Base-by-base conservation (phyloP, 768 basidiomycete genomes). In the Sarcodon sp. region DNA sequence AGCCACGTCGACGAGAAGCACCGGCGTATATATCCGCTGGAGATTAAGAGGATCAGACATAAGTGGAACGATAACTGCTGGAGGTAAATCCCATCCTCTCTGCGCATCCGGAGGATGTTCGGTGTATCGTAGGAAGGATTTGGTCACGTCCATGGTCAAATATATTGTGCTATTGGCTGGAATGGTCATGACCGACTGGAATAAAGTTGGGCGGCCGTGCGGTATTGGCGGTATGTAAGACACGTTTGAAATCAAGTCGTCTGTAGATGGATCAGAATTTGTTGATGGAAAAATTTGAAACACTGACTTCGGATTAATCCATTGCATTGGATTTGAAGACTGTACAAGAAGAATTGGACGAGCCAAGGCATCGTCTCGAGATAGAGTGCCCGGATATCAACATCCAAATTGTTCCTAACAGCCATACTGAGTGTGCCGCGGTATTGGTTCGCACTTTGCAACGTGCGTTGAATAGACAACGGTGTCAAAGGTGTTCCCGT, bases 91-190 rank as follows among this genome's bases (percentile, higher is more conserved):
- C 81, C 92, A 93, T 4, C 96, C 96, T 36, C 96, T 74, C 59
- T 92, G 85, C 2, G 94, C 89, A 59, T 98, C 94, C 0, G 93
- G 91, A 8, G 86, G 91, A 61, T 98, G 93, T 58, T 98, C 93
- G 9, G 90, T 93, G 61, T 97, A 98, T 46, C 83, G 79, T 47
- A 99, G 66, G 59, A 92, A 96, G 1, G 84, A 75, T 61, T 91
- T 91, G 34, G 76, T 72, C 57, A 91, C 79, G 33, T 83, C 83
- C 60, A 93, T 71, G 13, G 70, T 74, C 47, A 97, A 65, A 7
- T 71, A 69, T 6, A 90, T 59, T 0, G 76, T 81, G 49, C 75
- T 72, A 35, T 69, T 66, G 7, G 87, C 68, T 0, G 92, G 90
- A n/a, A 98, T 61, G 2, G 63, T 70, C 11, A 98, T 63, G 15